Evolutionary conservation across 768 basidiomycete genomes (phyloP).

Genomic region (Tulasnella calospora): DNA sequence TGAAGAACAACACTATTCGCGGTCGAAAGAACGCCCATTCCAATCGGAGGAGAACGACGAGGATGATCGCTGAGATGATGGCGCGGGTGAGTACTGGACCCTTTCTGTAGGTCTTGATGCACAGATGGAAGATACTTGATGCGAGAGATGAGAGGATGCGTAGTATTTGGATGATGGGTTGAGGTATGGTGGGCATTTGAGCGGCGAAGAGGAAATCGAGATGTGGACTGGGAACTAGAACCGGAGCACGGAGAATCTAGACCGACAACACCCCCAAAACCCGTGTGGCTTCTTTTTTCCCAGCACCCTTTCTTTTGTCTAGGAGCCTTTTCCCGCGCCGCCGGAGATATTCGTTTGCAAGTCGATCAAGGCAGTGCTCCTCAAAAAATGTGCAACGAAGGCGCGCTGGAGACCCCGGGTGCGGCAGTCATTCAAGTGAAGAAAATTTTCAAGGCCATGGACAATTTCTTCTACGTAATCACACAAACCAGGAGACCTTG

Average conservation of each 20-base stretch:
- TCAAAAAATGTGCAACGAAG: no score
- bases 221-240: background rate
- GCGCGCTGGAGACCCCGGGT: no score
- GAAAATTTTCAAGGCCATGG: no score
- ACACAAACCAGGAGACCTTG: no score
- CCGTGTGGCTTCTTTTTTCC: background rate
- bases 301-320: no score
- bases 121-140: background rate
- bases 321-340: background rate
- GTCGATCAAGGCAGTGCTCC: background rate
- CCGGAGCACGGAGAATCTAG: background rate
- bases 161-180: background rate
- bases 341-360: background rate
- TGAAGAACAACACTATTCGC: background rate
- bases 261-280: background rate
- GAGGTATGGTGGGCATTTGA: background rate
- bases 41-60: background rate
- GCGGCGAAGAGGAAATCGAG: background rate
- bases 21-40: slow-evolving; percentile 21
- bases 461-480: no score
- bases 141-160: background rate
- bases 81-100: background rate
- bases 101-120: background rate
- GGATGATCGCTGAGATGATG: slow-evolving; percentile 1
- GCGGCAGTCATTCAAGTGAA: no score